A percentile compares a stretch with the other conserved stretches of the same genome.
phyloP scores from a whole-genome alignment of 352 stramenopile genomes.

The Phytophthora sojae region DNA sequence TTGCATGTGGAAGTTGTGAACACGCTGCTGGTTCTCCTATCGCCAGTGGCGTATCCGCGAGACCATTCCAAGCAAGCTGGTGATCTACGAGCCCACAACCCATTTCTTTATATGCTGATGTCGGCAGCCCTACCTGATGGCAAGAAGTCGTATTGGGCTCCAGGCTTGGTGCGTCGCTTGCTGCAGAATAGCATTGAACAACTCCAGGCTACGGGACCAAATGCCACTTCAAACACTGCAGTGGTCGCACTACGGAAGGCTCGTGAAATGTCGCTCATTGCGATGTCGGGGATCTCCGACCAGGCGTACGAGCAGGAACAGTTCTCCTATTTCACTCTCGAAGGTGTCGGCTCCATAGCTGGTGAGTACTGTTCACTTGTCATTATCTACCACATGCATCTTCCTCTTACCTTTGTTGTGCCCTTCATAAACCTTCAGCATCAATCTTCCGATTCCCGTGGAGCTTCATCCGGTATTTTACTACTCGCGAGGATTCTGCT shows the following conservation, averaged over 20 bases:
- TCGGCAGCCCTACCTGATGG: conserved; percentile 29
- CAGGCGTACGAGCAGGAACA: conserved; percentile 56
- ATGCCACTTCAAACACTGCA: conserved; percentile 44
- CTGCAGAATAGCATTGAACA: conserved; percentile 73
- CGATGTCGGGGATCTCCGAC: conserved; percentile 60
- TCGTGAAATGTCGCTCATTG: conserved; percentile 64
- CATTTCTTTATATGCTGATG: conserved; percentile 80
- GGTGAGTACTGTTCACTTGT: conserved; percentile 40
- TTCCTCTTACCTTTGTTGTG: background rate
- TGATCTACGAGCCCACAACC: conserved; percentile 61
- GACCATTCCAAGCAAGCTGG: conserved; percentile 55
- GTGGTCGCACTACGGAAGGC: conserved; percentile 51
- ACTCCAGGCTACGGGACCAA: conserved; percentile 40
- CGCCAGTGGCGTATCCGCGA: conserved; percentile 68
- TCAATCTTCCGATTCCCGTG: conserved; percentile 72
- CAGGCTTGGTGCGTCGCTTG: conserved; percentile 59
- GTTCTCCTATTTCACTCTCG: conserved; percentile 76
- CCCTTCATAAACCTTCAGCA: conserved; percentile 31
- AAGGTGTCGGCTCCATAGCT: conserved; percentile 69
- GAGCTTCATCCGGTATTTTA: conserved; percentile 78
- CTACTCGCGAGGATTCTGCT: conserved; percentile 52
- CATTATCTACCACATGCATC: too few relatives aligned
- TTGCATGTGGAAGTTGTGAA: conserved; percentile 83
- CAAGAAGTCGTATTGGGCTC: conserved; percentile 60
- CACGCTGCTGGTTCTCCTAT: conserved; percentile 73